Conservation (phyloP, 192 early-diverging fungal species). For the Entophlyctis luteolus region DNA sequence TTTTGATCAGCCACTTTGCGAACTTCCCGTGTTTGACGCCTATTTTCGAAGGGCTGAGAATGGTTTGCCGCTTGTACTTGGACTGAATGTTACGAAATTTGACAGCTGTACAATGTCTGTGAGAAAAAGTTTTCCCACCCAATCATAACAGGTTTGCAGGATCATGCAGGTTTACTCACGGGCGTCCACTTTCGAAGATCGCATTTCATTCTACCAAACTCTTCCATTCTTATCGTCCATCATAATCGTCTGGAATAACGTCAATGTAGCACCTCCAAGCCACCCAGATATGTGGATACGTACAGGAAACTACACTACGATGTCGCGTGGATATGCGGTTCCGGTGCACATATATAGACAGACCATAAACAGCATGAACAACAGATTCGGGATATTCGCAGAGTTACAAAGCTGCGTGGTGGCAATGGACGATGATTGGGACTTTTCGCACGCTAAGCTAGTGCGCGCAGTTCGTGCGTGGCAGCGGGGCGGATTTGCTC, state of each 20-base stretch:
- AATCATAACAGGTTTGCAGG: background rate
- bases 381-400: constrained; percentile 23
- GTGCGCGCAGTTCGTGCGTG: constrained; percentile 17
- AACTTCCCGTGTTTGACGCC: no score
- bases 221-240: constrained; percentile 19
- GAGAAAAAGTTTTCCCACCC: no score
- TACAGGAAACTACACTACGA: background rate
- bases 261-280: constrained; percentile 20
- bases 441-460: constrained; percentile 33
- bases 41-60: no score
- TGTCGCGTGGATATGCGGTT: background rate
- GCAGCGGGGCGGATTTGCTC: constrained; percentile 12
- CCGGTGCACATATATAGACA: constrained; percentile 24
- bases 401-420: constrained; percentile 27
- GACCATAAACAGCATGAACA: constrained; percentile 30
- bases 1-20: no score
- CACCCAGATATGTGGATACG: background rate
- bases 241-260: constrained; percentile 35
- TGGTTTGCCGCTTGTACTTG: no score
- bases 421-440: constrained; percentile 36
- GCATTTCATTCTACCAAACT: constrained; percentile 29
- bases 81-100: background rate
- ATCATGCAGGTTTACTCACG: constrained; percentile 34
- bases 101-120: constrained; percentile 25
- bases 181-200: constrained; percentile 1